These are phyloP conservation scores for Plectosphaerella cucumerina DNA, from an alignment of 2,329 filamentous ascomycete species.

Conservation along the genomic window DNA sequence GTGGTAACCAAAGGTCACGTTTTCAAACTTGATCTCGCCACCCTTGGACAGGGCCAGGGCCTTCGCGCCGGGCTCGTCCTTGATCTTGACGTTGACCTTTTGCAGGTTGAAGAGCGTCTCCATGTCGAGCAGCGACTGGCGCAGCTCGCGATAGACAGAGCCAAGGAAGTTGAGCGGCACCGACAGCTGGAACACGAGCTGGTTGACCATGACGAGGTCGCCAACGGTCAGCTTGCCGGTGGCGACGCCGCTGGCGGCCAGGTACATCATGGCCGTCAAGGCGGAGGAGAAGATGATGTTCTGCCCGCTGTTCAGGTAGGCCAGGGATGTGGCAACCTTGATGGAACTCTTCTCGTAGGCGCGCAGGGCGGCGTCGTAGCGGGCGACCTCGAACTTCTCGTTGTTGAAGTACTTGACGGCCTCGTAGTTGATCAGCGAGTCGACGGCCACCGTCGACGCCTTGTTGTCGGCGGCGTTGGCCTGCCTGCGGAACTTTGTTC, in stretches of 20 bases:
- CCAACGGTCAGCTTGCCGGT: conserved; percentile 80
- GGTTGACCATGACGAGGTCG: conserved; percentile 97
- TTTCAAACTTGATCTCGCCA: conserved; percentile 90
- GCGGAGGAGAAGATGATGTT: conserved; percentile 96
- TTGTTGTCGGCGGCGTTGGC: conserved; percentile 96
- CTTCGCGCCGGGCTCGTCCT: conserved; percentile 70
- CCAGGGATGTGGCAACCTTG: conserved; percentile 91
- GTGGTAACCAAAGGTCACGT: conserved; percentile 92
- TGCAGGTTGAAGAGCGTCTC: conserved; percentile 97
- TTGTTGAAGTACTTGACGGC: conserved; percentile 99
- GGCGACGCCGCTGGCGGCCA: conserved; percentile 86
- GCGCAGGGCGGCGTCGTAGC: conserved; percentile 83
- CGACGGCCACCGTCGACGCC: conserved; percentile 90
- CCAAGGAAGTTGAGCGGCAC: conserved; percentile 96
- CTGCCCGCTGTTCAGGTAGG: conserved; percentile 90
- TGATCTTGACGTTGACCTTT: conserved; percentile 88
- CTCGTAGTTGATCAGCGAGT: conserved; percentile 97
- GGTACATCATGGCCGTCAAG: conserved; percentile 96
- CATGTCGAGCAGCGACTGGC: conserved; percentile 96
- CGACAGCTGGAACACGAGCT: conserved; percentile 95
- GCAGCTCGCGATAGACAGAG: conserved; percentile 93
- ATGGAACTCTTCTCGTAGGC: conserved; percentile 92
- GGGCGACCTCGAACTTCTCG: conserved; percentile 85
- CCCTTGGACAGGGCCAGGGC: conserved; percentile 68
- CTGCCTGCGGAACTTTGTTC: conserved; percentile 92